phyloP scores from a whole-genome alignment of 2,329 filamentous ascomycete genomes.

The Shiraia sp. region DNA sequence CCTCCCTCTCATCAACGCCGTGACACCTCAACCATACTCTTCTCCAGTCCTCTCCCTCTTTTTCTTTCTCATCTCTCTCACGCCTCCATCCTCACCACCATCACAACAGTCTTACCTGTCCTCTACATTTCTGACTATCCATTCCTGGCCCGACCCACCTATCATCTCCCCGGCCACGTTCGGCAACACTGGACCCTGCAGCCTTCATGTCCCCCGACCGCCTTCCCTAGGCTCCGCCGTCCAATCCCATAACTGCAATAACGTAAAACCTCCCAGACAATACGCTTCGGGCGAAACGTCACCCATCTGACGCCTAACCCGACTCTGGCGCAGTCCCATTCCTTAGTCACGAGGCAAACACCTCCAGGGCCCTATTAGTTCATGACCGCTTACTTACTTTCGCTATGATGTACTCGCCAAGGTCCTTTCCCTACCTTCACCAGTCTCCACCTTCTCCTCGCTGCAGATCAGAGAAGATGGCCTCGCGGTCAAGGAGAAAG shows the following conservation, averaged over 20 bases:
- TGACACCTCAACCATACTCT: too few species aligned
- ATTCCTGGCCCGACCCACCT: conserved; percentile 1
- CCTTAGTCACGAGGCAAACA: conserved; percentile 32
- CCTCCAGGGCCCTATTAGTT: conserved; percentile 16
- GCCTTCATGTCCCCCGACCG: conserved; percentile 30
- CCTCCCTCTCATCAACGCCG: background rate
- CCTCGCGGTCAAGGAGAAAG: conserved; percentile 26
- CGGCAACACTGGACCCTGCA: conserved; percentile 31
- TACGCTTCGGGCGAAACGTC: conserved; percentile 31
- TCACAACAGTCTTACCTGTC: conserved; percentile 1
- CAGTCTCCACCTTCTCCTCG: conserved; percentile 40
- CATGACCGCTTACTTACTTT: background rate
- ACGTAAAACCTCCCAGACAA: conserved; percentile 38
- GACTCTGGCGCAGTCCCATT: conserved; percentile 13
- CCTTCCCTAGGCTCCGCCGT: conserved; percentile 23
- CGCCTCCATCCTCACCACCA: background rate
- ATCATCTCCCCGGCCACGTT: conserved; percentile 17
- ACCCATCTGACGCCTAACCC: conserved; percentile 20
- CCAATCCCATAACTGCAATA: conserved; percentile 43
- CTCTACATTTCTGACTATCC: conserved; percentile 1
- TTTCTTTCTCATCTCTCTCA: background rate
- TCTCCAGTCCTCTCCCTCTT: background rate
- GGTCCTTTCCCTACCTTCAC: conserved; percentile 49
- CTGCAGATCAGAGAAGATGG: conserved; percentile 36
- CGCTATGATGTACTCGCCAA: conserved; percentile 51